Evolutionary conservation across 1,284 basidiomycete species (phyloP), one percentile per base, ranked within the genome.

Genomic region (Agroathelia rolfsii): DNA sequence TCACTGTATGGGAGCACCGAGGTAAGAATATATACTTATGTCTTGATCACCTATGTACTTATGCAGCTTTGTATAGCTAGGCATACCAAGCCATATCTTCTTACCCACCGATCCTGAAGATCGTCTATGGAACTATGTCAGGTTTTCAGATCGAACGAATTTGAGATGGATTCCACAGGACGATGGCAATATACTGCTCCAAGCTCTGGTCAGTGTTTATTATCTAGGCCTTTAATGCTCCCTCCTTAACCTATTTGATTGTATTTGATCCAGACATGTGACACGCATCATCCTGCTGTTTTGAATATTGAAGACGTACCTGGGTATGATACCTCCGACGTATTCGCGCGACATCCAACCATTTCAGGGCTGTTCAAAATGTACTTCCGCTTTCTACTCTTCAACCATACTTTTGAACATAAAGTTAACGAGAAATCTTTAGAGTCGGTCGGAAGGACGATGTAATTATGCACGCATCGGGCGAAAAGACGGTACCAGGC

Each of bases 281-380:
- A 13, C 10, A n/a, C 15, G n/a, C 8, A 31, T 24, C 13, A 4
- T 34, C 0, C 14, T 41, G 19, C 15, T 35, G 10, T 15, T 23
- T 8, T 2, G 23, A 3, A 5, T 28, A n/a, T 39, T 22, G 5
- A 34, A 56, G 1, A 40, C 47, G 21, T 53, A 55, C 25, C 26
- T 53, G 57, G 58, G 5, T 60, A 56, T 32, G 51, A 51, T 3
- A 59, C 55, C 1, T 52, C 54, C 1, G 59, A 61, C 33, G 28
- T 60, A 1, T 61, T 50, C 21, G 39, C 44, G 7, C 43, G 36
- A 6, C 57, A 61, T 38, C 53, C 59, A 0, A 47, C 46, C 5
- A 56, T 42, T 6, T 34, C 53, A 26, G 22, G 22, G n/a, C 34
- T 60, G 10, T 61, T 56, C 16, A 37, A 30, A 28, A 38, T 44